These are phyloP conservation scores for Pseudoscleropodium purum DNA, from an alignment of 225 moss, liverwort and hornwort genomes.

Conservation along the genomic window DNA sequence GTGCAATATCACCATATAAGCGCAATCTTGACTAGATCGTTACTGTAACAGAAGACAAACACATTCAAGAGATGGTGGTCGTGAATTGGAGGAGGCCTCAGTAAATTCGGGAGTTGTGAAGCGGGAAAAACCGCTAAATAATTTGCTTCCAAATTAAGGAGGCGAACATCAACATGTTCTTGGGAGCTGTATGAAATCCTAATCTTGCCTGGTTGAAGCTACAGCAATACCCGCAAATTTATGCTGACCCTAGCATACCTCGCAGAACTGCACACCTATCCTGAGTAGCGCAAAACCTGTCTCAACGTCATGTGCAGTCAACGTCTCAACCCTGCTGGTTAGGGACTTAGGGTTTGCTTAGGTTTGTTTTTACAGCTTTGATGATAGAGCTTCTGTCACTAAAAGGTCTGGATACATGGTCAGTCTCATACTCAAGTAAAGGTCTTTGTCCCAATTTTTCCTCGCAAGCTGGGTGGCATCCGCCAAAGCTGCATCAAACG, in stretches of 20 bases:
- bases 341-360: not conserved
- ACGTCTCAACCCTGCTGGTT: not conserved
- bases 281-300: not conserved
- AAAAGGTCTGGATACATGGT: slow-evolving; percentile 36
- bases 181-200: not conserved
- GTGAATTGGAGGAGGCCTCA: not conserved
- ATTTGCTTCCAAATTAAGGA: not conserved
- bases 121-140: not conserved
- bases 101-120: not conserved
- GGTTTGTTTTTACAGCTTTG: slow-evolving; percentile 6
- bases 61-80: not conserved
- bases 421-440: slow-evolving; percentile 37
- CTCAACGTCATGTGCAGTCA: not conserved
- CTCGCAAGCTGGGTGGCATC: slow-evolving; percentile 32
- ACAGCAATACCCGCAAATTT: not conserved
- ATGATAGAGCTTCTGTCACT: not conserved
- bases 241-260: not conserved
- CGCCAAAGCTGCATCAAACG: slow-evolving; percentile 41
- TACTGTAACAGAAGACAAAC: not conserved
- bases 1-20: not conserved
- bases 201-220: not conserved
- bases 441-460: slow-evolving; percentile 28
- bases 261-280: not conserved
- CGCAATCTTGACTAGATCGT: not conserved
- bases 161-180: not conserved